phyloP scores from a whole-genome alignment of 225 moss, liverwort and hornwort genomes.

The Physcomitrium patens region DNA sequence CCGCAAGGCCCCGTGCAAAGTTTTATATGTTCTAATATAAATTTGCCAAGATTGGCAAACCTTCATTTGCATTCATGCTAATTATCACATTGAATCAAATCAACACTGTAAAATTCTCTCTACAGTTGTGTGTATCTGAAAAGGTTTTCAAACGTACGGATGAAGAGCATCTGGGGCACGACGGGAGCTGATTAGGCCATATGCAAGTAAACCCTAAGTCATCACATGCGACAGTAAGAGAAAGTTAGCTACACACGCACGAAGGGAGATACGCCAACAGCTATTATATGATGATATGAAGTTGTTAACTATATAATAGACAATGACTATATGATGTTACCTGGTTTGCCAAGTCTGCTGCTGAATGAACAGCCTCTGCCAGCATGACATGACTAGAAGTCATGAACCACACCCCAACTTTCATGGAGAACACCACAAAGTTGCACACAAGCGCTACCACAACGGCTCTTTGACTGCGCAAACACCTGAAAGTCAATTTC shows the following conservation, averaged over 20 bases:
- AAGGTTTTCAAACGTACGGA: constrained; percentile 65
- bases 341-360: constrained; percentile 99
- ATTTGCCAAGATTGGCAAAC: constrained; percentile 21
- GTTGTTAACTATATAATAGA: not conserved
- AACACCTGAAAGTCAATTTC: constrained; percentile 35
- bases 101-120: constrained; percentile 5
- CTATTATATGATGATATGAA: not conserved
- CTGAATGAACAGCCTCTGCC: constrained; percentile 95
- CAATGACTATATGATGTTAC: constrained; percentile 42
- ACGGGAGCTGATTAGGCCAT: constrained; percentile 94
- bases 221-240: constrained; percentile 32
- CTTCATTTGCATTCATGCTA: constrained; percentile 17
- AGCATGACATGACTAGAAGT: constrained; percentile 98
- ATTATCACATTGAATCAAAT: constrained; percentile 2
- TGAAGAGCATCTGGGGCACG: constrained; percentile 98
- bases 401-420: constrained; percentile 87
- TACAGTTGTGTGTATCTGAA: constrained; percentile 13
- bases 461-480: constrained; percentile 94
- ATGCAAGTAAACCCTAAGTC: constrained; percentile 89
- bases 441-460: constrained; percentile 92
- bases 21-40: constrained; percentile 20
- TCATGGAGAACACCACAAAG: constrained; percentile 90
- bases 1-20: not conserved
- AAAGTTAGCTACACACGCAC: not conserved
- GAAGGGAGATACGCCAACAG: constrained; percentile 19